phyloP scores from a whole-genome alignment of 2,329 filamentous ascomycete genomes.

The Pseudogymnoascus sp. region DNA sequence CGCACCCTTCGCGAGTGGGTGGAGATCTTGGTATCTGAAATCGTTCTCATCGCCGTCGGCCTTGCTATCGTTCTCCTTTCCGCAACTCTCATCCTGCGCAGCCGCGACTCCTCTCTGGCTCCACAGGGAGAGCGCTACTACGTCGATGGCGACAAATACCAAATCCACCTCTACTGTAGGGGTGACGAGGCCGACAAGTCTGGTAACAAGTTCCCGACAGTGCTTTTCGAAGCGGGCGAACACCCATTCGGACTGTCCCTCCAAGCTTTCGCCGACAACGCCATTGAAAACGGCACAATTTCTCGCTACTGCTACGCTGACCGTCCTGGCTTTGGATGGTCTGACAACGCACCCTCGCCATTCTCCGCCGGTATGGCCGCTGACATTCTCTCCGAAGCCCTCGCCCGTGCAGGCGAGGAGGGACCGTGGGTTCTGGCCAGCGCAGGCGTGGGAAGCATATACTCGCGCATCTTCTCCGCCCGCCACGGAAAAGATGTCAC shows the following conservation, averaged over 20 bases:
- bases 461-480: slow-evolving; percentile 84
- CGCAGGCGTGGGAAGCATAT: slow-evolving; percentile 79
- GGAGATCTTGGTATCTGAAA: slow-evolving; percentile 67
- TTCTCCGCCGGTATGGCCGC: slow-evolving; percentile 90
- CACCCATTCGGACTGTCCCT: slow-evolving; percentile 70
- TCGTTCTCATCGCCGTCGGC: slow-evolving; percentile 63
- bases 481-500: slow-evolving; percentile 68
- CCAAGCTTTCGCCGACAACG: slow-evolving; percentile 70
- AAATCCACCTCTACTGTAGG: slow-evolving; percentile 76
- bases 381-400: slow-evolving; percentile 78
- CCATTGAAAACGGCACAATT: slow-evolving; percentile 74
- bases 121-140: slow-evolving; percentile 68
- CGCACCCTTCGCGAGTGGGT: slow-evolving; percentile 78
- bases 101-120: slow-evolving; percentile 67
- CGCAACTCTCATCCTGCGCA: slow-evolving; percentile 69
- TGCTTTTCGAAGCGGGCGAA: slow-evolving; percentile 81
- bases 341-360: slow-evolving; percentile 87
- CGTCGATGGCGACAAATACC: slow-evolving; percentile 79
- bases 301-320: slow-evolving; percentile 91
- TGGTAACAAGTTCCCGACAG: slow-evolving; percentile 60
- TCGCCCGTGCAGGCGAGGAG: slow-evolving; percentile 70
- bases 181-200: slow-evolving; percentile 58
- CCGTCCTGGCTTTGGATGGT: slow-evolving; percentile 81
- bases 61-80: slow-evolving; percentile 68
- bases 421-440: slow-evolving; percentile 87